Percentiles rank a stretch among this genome's conserved stretches.
Evolutionary conservation across 2,329 filamentous ascomycete species (phyloP).

Genomic region (Hymenoscyphus salicellus): DNA sequence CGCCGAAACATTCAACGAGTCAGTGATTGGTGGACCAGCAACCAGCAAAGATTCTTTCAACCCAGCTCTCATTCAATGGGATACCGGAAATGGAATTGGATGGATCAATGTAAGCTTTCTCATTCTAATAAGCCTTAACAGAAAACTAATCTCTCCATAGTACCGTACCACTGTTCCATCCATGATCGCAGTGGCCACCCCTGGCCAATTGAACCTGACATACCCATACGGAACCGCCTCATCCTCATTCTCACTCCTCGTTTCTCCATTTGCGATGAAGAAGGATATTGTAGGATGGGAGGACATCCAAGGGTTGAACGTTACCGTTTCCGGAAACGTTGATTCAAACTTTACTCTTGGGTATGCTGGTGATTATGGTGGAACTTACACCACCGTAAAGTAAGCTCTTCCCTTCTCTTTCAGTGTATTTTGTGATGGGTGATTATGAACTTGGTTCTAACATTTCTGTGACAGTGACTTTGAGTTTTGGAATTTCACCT

Average conservation of each 20-base stretch:
- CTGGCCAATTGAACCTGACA: slow-evolving; percentile 45
- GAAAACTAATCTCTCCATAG: slow-evolving; percentile 7
- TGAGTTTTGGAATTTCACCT: slow-evolving; percentile 48
- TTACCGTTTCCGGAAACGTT: slow-evolving; percentile 40
- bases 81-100: slow-evolving; percentile 40
- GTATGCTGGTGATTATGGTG: slow-evolving; percentile 34
- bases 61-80: slow-evolving; percentile 60
- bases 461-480: slow-evolving; percentile 35
- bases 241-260: slow-evolving; percentile 50
- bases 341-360: slow-evolving; percentile 21
- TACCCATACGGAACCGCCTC: slow-evolving; percentile 52
- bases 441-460: background rate
- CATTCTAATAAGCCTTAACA: background rate
- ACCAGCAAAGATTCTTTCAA: slow-evolving; percentile 53
- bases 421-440: background rate
- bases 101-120: slow-evolving; percentile 32
- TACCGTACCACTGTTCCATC: slow-evolving; percentile 42
- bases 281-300: slow-evolving; percentile 45
- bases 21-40: slow-evolving; percentile 52
- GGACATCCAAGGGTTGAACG: slow-evolving; percentile 48
- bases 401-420: background rate
- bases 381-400: slow-evolving; percentile 38
- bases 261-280: slow-evolving; percentile 46
- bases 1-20: slow-evolving; percentile 56
- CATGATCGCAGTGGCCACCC: slow-evolving; percentile 42